Base-by-base conservation (phyloP, 2,329 filamentous ascomycete genomes). In the Cordyceps cicadae region DNA sequence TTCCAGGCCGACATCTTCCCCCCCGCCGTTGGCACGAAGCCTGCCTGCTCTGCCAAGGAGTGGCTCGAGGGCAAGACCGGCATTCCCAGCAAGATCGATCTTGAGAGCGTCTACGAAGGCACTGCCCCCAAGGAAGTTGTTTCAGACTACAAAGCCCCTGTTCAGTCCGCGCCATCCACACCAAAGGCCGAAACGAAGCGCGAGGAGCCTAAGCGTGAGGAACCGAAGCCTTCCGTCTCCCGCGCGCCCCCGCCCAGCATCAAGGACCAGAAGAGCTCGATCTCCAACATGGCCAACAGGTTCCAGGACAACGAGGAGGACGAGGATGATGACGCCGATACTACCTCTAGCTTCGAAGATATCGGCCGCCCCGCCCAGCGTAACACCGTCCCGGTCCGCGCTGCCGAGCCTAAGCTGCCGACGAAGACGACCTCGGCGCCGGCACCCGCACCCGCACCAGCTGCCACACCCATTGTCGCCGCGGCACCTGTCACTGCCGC, bases 1-100 rank as follows among this genome's bases (percentile, higher is more conserved):
- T 97, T 97, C 85, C 93, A 97, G 77, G 90, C 92, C 63, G 94
- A 99, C 71, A 97, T 99, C 69, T 99, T 90, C 75, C 94, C 93
- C 48, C 93, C 94, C 12, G 88, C 92, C 14, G 80, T 81, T 60
- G 93, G 94, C 63, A 73, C 83, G 59, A 95, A 91, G 75, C 85
- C 94, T 54, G 92, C 88, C 62, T 84, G 96, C 70, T 88, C 86
- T 60, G 84, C 89, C 46, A 76, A 82, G 51, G 92, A 97, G 66
- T 99, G 92, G 92, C 81, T 96, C 58, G 81, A 81, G 15, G 94
- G 94, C 65, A 94, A 96, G 78, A 87, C 88, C 17, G 91, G 80
- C 8, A 75, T 95, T 48, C 92, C 94, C 8, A 81, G 92, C 63
- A 97, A 96, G 81, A 92, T 99, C 70, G 93, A 94, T 66, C 84